These are phyloP conservation scores for Xylaria castorea DNA, from an alignment of 495 filamentous ascomycete species.

Conservation along the genomic window DNA sequence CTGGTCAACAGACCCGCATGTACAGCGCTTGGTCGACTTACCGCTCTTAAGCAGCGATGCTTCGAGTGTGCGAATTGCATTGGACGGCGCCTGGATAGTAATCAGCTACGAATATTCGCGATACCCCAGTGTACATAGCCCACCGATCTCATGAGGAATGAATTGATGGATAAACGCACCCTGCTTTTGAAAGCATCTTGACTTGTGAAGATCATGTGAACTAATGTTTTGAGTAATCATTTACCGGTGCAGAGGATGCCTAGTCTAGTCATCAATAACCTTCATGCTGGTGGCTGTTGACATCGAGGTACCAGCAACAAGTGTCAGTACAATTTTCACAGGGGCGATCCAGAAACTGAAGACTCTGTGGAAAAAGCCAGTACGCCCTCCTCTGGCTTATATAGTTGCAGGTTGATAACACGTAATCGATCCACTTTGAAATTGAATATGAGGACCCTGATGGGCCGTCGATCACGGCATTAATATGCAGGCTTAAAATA, in stretches of 20 bases:
- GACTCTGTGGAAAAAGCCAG: not conserved
- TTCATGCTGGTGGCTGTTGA: not conserved
- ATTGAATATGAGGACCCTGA: slow-evolving; percentile 13
- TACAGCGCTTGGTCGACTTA: slow-evolving; percentile 49
- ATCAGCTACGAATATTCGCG: slow-evolving; percentile 7
- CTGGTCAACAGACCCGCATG: slow-evolving; percentile 53
- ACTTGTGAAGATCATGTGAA: not conserved
- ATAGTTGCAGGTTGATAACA: not conserved
- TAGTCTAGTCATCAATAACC: not conserved
- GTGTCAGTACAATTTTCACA: not conserved
- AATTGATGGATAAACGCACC: slow-evolving; percentile 22
- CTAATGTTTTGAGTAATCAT: not conserved
- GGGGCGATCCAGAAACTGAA: not conserved
- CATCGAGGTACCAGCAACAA: not conserved
- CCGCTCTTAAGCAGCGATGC: slow-evolving; percentile 42
- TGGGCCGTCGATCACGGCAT: slow-evolving; percentile 3
- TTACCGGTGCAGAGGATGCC: not conserved
- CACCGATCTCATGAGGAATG: slow-evolving; percentile 20
- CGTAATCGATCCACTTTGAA: slow-evolving; percentile 19
- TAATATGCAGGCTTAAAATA: not conserved
- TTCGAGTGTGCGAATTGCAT: not conserved
- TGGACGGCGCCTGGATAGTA: not conserved
- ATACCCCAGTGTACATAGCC: slow-evolving; percentile 35
- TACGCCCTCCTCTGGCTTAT: not conserved
- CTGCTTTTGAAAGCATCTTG: not conserved